Percentiles rank a stretch among this genome's conserved stretches.
Conservation (phyloP, 164 flowering plant species). For the Liquidambar formosana region DNA sequence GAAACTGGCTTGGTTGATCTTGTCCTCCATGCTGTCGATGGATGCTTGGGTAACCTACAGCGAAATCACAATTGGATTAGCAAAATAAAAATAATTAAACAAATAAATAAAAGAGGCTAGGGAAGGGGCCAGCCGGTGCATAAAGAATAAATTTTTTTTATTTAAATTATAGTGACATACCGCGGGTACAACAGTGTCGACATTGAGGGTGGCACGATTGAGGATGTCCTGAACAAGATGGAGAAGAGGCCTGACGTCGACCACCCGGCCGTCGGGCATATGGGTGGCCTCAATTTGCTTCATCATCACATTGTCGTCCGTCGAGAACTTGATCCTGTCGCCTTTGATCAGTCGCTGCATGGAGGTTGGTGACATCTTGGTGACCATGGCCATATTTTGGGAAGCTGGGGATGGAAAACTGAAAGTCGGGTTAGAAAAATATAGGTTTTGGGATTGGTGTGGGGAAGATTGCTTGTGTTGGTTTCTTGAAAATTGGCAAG, state of each 20-base stretch:
- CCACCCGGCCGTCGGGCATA: conserved; percentile 25
- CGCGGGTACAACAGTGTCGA: no score
- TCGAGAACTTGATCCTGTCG: conserved; percentile 7
- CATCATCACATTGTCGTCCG: conserved; percentile 26
- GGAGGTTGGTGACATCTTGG: not conserved
- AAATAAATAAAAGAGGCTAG: no score
- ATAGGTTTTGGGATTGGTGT: no score
- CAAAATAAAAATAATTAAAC: not conserved
- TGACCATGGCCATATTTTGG: conserved; percentile 5
- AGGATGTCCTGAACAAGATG: conserved; percentile 31
- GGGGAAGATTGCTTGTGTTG: not conserved
- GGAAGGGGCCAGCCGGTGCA: no score
- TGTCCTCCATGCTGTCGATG: conserved; percentile 14
- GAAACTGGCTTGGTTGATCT: conserved; percentile 10
- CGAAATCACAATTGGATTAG: not conserved
- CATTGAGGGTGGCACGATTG: conserved; percentile 16
- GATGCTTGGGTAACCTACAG: not conserved
- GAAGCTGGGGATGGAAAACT: not conserved
- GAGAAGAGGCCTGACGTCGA: conserved; percentile 34
- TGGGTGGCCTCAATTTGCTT: conserved; percentile 29
- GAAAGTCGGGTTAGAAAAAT: no score
- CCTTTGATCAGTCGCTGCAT: not conserved
- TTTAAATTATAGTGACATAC: no score
- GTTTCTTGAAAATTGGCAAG: not conserved
- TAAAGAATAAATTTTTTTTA: no score